Evolutionary conservation across 163 green algal genomes (phyloP).

Genomic region (Scenedesmus sp.): DNA sequence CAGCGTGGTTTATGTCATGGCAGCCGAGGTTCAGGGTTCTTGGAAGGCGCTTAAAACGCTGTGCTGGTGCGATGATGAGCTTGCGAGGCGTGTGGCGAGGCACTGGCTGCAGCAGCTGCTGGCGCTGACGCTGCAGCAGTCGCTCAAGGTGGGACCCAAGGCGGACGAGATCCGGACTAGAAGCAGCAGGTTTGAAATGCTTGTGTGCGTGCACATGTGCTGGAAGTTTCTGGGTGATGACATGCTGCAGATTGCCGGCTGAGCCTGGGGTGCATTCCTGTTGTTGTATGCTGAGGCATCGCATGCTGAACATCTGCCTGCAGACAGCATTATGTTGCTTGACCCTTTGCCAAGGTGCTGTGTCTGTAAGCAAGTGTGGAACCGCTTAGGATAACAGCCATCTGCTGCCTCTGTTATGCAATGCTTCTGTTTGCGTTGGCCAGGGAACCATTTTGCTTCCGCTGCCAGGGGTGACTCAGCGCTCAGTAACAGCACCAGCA

Average conservation of each 20-base stretch:
- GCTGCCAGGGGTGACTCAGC: neutral
- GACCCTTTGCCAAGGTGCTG: too few species aligned
- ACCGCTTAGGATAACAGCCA: too few species aligned
- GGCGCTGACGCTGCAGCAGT: slow-evolving; percentile 39
- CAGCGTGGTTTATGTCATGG: slow-evolving; percentile 1
- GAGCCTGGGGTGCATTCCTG: too few species aligned
- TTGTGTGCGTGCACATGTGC: too few species aligned
- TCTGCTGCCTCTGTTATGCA: neutral
- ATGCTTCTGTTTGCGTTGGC: neutral
- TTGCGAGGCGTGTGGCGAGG: neutral
- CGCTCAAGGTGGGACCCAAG: neutral
- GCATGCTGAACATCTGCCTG: too few species aligned
- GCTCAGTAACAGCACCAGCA: neutral
- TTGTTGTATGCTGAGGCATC: too few species aligned
- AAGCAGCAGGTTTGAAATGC: too few species aligned
- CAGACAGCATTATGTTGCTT: too few species aligned
- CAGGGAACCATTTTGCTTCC: slow-evolving; percentile 39
- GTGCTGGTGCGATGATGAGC: slow-evolving; percentile 45
- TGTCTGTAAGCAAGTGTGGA: too few species aligned
- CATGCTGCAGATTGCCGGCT: too few species aligned
- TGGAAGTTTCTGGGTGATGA: too few species aligned
- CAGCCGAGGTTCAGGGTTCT: slow-evolving; percentile 1
- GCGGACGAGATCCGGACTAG: too few species aligned
- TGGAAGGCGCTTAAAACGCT: slow-evolving; percentile 47
- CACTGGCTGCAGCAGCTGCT: slow-evolving; percentile 45